Evolutionary conservation across 2,329 filamentous ascomycete genomes (phyloP), one percentile per base, ranked within the genome.

Genomic region (Cladosporium phlei): DNA sequence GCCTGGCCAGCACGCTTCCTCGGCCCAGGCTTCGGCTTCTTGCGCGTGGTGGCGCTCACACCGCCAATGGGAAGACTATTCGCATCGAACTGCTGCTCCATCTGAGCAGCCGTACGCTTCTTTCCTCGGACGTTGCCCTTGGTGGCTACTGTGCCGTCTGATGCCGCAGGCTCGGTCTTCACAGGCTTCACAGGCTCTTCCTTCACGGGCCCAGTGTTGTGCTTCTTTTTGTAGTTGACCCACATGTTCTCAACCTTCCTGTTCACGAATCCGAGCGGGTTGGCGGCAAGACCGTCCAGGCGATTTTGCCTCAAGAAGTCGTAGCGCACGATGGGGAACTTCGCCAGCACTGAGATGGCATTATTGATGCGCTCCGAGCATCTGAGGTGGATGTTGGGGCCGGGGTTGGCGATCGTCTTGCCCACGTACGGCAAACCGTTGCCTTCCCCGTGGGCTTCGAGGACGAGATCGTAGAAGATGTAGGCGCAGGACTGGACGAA

Each of bases 301-400:
- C 42, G 32, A 4, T 45, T 25, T 7, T 14, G 32, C 42, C 16
- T 45, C 12, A 45, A 17, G 12, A 45, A 37, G 24, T 45, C 42
- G 7, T 37, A 45, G 10, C 33, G 19, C 22, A 37, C 32, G 5
- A 45, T 45, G 1, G 32, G 9, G 17, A 21, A 45, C 11, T 37
- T 9, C 24, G 21, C 24, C 11, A 45, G 12, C 6, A 25, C 42
- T 4, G 10, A 10, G 17, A 37, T 37, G 4, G 42, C 42, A 9
- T 14, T 22, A 3, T 27, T 16, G 16, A 45, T 14, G 20, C 42
- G 42, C 24, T 37, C 22, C 2, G 42, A 45, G 24, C 42, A 45
- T 12, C 28, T 45, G 3, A 29, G n/a, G 3, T 5, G 14, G 7
- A 30, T 3, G 7, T 35, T n/a, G 12, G 24, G n/a, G 6, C 17